These are phyloP conservation scores for Sporothrix curviconia DNA, from an alignment of 2,329 filamentous ascomycete species.

Conservation along the genomic window DNA sequence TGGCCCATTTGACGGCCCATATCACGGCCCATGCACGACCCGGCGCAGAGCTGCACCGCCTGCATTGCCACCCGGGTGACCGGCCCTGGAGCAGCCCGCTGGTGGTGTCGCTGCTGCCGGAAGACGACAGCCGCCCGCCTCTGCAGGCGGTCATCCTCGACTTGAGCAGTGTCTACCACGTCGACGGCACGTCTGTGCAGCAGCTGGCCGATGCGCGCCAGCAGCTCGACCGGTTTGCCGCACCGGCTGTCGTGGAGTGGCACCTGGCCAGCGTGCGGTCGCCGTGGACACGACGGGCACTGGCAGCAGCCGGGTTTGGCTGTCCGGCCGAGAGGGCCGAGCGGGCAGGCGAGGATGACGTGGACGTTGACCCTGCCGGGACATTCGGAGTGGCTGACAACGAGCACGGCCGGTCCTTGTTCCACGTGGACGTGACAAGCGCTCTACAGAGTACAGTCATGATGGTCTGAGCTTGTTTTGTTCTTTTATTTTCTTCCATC, in stretches of 20 bases:
- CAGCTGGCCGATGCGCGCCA: slow-evolving; percentile 91
- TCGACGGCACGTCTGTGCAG: slow-evolving; percentile 89
- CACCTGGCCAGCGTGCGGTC: slow-evolving; percentile 93
- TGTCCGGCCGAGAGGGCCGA: too few relatives aligned
- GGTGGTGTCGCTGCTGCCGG: too few relatives aligned
- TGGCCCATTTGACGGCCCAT: slow-evolving; percentile 28
- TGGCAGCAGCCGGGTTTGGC: slow-evolving; percentile 84
- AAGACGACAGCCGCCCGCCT: neutral
- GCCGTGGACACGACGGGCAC: slow-evolving; percentile 87
- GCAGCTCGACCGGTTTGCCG: slow-evolving; percentile 78
- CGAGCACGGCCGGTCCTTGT: slow-evolving; percentile 48
- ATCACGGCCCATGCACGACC: slow-evolving; percentile 35
- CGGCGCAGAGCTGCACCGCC: slow-evolving; percentile 45
- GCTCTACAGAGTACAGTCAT: too few relatives aligned
- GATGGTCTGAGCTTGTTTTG: too few relatives aligned
- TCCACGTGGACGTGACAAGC: too few relatives aligned
- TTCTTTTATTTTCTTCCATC: too few relatives aligned
- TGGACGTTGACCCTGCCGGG: too few relatives aligned
- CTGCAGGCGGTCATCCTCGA: slow-evolving; percentile 74
- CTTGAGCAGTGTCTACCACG: slow-evolving; percentile 87
- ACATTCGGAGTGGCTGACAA: too few relatives aligned
- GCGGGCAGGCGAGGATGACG: too few relatives aligned
- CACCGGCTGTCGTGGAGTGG: slow-evolving; percentile 83
- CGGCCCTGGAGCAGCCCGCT: too few relatives aligned
- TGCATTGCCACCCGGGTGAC: too few relatives aligned